Conservation (phyloP, 176 grass and related monocot species). For the Carex myosuroides region DNA sequence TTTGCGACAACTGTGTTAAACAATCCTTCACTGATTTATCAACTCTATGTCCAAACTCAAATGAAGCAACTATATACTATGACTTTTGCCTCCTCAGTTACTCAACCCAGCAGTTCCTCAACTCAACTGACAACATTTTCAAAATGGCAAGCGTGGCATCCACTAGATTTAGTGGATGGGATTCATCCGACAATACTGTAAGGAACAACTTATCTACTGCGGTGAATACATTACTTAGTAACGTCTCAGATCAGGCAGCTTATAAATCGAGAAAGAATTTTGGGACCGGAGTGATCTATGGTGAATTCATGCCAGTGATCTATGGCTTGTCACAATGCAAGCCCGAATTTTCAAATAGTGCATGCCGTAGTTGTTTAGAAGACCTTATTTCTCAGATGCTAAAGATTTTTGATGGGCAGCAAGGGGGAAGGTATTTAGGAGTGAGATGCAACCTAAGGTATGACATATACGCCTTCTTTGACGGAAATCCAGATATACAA, state of each 20-base stretch:
- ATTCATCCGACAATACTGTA: background rate
- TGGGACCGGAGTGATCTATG: constrained; percentile 19
- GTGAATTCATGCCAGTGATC: constrained; percentile 6
- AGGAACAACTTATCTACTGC: constrained; percentile 10
- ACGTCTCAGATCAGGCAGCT: constrained; percentile 23
- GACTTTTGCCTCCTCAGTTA: constrained; percentile 26
- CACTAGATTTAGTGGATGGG: background rate
- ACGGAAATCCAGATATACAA: background rate
- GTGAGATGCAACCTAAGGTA: constrained; percentile 22
- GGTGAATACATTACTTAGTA: constrained; percentile 24
- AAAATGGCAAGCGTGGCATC: background rate
- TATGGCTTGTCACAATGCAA: constrained; percentile 50
- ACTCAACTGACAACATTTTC: background rate
- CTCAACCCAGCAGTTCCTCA: constrained; percentile 26
- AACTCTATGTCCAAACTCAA: constrained; percentile 4
- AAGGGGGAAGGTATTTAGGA: constrained; percentile 3
- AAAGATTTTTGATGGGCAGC: background rate
- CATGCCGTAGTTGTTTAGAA: constrained; percentile 6
- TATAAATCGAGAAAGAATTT: constrained; percentile 22
- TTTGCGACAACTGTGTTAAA: constrained; percentile 28
- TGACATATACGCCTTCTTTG: constrained; percentile 12
- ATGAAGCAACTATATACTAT: constrained; percentile 11
- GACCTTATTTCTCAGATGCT: background rate
- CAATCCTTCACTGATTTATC: background rate
- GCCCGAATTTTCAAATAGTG: constrained; percentile 27